These are phyloP conservation scores for Nephelium lappaceum DNA, from an alignment of 345 rosid genomes.

Conservation along the genomic window DNA sequence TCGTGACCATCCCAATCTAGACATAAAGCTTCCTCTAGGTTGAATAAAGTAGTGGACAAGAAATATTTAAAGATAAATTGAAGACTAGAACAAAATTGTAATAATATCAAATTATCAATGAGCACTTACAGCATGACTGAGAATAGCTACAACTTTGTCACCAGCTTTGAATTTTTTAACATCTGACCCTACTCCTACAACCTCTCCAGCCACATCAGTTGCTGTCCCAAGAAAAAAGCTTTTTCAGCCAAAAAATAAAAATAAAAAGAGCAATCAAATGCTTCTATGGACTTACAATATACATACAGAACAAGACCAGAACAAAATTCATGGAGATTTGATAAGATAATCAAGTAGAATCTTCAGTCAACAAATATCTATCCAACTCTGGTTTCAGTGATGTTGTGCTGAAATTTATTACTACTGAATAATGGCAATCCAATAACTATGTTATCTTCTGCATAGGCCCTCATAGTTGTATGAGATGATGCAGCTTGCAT, in stretches of 20 bases:
- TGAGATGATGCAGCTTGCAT: not conserved
- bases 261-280: not conserved
- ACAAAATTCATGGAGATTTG: not conserved
- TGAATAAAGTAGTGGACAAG: no score
- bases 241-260: slow-evolving; percentile 6
- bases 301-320: not conserved
- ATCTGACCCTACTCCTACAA: slow-evolving; percentile 62
- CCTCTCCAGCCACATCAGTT: slow-evolving; percentile 82
- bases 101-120: not conserved
- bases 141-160: slow-evolving; percentile 75
- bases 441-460: not conserved
- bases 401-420: not conserved
- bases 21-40: no score
- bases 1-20: not conserved
- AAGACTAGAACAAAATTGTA: not conserved
- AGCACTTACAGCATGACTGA: slow-evolving; percentile 46
- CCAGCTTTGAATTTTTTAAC: slow-evolving; percentile 65
- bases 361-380: not conserved
- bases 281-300: not conserved
- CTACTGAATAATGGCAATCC: not conserved
- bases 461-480: not conserved
- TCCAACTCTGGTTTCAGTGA: not conserved
- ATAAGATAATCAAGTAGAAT: not conserved
- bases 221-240: slow-evolving; percentile 44
- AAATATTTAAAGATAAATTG: not conserved